Conservation (phyloP, 2,329 filamentous ascomycete genomes). For the Orbilia blumenaviensis region DNA sequence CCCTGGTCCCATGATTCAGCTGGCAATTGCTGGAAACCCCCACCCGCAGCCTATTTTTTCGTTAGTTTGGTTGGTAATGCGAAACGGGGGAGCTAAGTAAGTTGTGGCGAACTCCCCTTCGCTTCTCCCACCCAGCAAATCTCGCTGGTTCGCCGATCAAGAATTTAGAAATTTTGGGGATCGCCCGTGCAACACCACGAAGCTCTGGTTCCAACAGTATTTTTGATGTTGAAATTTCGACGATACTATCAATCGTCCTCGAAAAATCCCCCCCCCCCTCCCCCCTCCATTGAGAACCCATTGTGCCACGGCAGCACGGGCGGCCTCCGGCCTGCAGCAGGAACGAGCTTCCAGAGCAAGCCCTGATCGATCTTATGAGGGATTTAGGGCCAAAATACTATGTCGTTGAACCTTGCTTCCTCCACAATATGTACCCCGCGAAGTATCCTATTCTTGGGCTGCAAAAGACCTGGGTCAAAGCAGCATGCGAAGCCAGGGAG, state of each 20-base stretch:
- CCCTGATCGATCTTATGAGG: conserved; percentile 52
- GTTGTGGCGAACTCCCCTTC: conserved; percentile 50
- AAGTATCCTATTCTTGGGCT: conserved; percentile 54
- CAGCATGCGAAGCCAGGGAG: conserved; percentile 52
- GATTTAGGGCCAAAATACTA: conserved; percentile 50
- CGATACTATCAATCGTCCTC: conserved; percentile 7
- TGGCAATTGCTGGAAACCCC: conserved; percentile 49
- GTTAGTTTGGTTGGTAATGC: conserved; percentile 53
- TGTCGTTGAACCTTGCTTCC: conserved; percentile 53
- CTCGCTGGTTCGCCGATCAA: conserved; percentile 54
- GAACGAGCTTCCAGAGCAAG: conserved; percentile 33
- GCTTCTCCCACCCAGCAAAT: conserved; percentile 42
- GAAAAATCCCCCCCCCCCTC: background rate
- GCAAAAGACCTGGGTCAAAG: conserved; percentile 48
- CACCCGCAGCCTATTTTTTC: conserved; percentile 48
- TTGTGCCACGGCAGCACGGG: conserved; percentile 6
- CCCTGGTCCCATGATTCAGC: conserved; percentile 54
- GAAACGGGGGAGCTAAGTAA: conserved; percentile 47
- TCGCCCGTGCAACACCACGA: conserved; percentile 33
- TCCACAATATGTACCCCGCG: conserved; percentile 55
- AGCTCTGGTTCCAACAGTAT: background rate
- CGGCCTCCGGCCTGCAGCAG: conserved; percentile 34
- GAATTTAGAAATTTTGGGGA: conserved; percentile 40
- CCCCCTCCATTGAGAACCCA: background rate
- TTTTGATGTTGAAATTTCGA: background rate